phyloP scores from a whole-genome alignment of 768 basidiomycete genomes.

The Xanthoconium purpureum region DNA sequence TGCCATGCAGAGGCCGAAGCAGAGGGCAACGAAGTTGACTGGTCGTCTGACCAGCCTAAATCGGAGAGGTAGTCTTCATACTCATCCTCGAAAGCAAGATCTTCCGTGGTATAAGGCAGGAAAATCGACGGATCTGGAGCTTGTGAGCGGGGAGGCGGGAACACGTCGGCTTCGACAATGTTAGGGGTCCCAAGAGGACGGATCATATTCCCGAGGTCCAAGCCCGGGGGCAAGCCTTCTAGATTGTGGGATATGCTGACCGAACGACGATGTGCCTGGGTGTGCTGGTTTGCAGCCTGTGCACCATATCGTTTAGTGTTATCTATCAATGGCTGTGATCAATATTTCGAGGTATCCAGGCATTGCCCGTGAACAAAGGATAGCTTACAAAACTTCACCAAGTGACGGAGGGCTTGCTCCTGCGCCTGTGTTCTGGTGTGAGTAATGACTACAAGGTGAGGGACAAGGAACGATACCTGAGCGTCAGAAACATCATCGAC shows the following conservation, averaged over 20 bases:
- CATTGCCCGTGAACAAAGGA: neutral
- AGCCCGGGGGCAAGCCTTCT: constrained; percentile 72
- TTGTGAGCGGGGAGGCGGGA: constrained; percentile 89
- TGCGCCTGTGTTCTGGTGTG: constrained; percentile 59
- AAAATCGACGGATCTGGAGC: constrained; percentile 81
- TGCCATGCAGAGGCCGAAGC: constrained; percentile 68
- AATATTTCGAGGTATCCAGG: neutral
- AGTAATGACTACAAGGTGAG: constrained; percentile 3
- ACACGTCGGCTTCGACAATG: constrained; percentile 82
- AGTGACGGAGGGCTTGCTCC: constrained; percentile 88
- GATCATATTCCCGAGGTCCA: constrained; percentile 71
- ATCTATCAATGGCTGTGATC: constrained; percentile 44
- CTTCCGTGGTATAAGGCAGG: constrained; percentile 89
- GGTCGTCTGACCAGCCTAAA: constrained; percentile 68
- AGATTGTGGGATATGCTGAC: constrained; percentile 81
- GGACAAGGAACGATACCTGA: constrained; percentile 48
- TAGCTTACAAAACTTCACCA: constrained; percentile 89
- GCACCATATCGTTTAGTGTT: constrained; percentile 88
- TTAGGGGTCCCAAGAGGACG: constrained; percentile 75
- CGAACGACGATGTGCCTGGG: constrained; percentile 70
- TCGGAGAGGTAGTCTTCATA: constrained; percentile 96
- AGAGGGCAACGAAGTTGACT: constrained; percentile 37
- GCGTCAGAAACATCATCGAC: constrained; percentile 91
- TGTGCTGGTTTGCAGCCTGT: constrained; percentile 45
- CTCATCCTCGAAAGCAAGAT: constrained; percentile 93